Evolutionary conservation across 768 basidiomycete genomes (phyloP), one percentile per base, ranked within the genome.

Genomic region (Paxillus ammoniavirescens): DNA sequence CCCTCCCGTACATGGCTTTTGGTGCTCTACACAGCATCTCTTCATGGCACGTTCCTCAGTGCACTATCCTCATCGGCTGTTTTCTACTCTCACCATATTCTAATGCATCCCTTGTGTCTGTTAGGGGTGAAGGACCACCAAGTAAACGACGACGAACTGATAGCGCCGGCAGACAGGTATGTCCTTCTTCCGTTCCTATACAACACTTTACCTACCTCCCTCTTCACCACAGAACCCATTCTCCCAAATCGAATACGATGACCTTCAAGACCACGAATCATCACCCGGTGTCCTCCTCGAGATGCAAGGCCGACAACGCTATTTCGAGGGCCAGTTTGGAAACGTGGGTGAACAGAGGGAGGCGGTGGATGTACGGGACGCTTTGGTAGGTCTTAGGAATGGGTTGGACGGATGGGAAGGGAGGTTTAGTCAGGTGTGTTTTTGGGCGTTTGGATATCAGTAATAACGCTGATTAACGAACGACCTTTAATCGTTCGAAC

Each of bases 221-320:
- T 31, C 9, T 4, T 1, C 41, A 33, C 7, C 35, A 60, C 61
- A 74, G 70, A 59, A 62, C 28, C 49, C 71, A 26, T 78, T 78
- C 43, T 65, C 72, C 21, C 82, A 91, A 64, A 87, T 98, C 49
- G 90, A 93, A 53, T 75, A 95, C 3, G 88, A 91, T 49, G 96
- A 98, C 64, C 75, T 98, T 26, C 86, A 85, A 60, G 87, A 87
- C 44, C 77, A 81, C 2, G 82, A 87, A 52, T 63, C 77, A 0
- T 80, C 87, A 0, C 64, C 73, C 18, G 91, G 91, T 3, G 89
- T 97, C 30, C 65, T 85, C 2, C 77, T 98, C 36, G 87, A 97
- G 56, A 93, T 97, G 85, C 86, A 89, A 70, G 90, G 91, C 61
- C 81, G 86, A 50, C 84, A 90, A 60, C 80, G 87, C 10, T 91